Evolutionary conservation across 495 filamentous ascomycete species (phyloP).

Genomic region (Lophiotrema nucula): DNA sequence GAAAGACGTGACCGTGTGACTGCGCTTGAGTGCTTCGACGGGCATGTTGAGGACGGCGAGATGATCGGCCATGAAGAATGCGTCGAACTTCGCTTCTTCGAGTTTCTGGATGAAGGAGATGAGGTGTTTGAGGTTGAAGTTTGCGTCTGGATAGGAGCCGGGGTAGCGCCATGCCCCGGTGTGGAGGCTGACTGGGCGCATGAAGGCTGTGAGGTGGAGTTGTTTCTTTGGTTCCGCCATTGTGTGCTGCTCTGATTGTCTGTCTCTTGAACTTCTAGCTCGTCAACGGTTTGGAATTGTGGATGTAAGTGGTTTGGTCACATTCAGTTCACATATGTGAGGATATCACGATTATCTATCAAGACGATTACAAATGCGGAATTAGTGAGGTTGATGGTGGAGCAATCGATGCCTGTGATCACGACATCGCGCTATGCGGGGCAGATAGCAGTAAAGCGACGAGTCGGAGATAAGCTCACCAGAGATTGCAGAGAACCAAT

Average conservation of each 20-base stretch:
- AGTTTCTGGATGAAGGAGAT: conserved; percentile 55
- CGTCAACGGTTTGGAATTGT: background rate
- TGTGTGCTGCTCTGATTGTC: background rate
- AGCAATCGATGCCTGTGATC: background rate
- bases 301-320: background rate
- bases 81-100: conserved; percentile 60
- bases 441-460: no score
- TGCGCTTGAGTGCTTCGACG: conserved; percentile 55
- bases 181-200: conserved; percentile 57
- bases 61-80: conserved; percentile 64
- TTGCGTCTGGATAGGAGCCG: conserved; percentile 55
- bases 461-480: no score
- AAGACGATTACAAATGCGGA: background rate
- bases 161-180: conserved; percentile 61
- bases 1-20: conserved; percentile 57
- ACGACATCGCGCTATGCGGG: background rate
- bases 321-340: no score
- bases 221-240: conserved; percentile 38
- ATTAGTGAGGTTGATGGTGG: background rate
- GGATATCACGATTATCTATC: no score
- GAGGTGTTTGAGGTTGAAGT: conserved; percentile 58
- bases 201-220: conserved; percentile 58
- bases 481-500: no score
- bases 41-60: conserved; percentile 60
- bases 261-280: background rate